Evolutionary conservation across 2,329 filamentous ascomycete species (phyloP).

Genomic region (Fusarium stilboides): DNA sequence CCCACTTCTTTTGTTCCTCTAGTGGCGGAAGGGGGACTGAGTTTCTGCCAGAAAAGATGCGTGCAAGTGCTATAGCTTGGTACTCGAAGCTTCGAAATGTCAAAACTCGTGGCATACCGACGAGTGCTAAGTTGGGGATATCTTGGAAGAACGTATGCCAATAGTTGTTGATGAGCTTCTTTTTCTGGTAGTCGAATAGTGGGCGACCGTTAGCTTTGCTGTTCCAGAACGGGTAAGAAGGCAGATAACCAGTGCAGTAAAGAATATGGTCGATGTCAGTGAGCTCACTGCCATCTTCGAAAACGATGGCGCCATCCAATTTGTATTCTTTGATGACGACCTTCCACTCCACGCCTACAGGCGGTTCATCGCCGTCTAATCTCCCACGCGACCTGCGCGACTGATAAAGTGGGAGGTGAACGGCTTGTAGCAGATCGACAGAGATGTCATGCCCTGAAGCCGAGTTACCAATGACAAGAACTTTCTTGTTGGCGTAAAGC

Average conservation of each 20-base stretch:
- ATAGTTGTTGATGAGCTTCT: slow-evolving; percentile 63
- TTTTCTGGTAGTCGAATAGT: slow-evolving; percentile 65
- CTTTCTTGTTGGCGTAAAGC: slow-evolving; percentile 53
- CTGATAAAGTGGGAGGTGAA: slow-evolving; percentile 63
- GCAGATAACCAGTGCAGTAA: slow-evolving; percentile 61
- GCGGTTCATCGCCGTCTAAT: slow-evolving; percentile 66
- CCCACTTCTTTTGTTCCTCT: slow-evolving; percentile 63
- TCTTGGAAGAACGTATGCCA: slow-evolving; percentile 68
- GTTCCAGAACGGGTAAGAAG: slow-evolving; percentile 67
- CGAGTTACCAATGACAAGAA: slow-evolving; percentile 62
- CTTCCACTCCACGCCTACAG: slow-evolving; percentile 67
- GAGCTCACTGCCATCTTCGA: slow-evolving; percentile 56
- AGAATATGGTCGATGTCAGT: slow-evolving; percentile 58
- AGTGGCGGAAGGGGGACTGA: slow-evolving; percentile 56
- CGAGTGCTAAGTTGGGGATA: slow-evolving; percentile 63
- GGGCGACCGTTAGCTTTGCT: slow-evolving; percentile 59
- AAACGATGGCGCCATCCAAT: slow-evolving; percentile 60
- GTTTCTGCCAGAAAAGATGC: slow-evolving; percentile 62
- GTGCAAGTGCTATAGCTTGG: slow-evolving; percentile 67
- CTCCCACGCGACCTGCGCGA: slow-evolving; percentile 64
- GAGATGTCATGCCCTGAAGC: slow-evolving; percentile 61
- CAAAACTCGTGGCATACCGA: slow-evolving; percentile 66
- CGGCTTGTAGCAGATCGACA: slow-evolving; percentile 56
- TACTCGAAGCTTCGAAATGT: slow-evolving; percentile 71
- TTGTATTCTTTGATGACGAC: slow-evolving; percentile 64